Conservation (phyloP, 148 eudicot species). For the Cornus florida region DNA sequence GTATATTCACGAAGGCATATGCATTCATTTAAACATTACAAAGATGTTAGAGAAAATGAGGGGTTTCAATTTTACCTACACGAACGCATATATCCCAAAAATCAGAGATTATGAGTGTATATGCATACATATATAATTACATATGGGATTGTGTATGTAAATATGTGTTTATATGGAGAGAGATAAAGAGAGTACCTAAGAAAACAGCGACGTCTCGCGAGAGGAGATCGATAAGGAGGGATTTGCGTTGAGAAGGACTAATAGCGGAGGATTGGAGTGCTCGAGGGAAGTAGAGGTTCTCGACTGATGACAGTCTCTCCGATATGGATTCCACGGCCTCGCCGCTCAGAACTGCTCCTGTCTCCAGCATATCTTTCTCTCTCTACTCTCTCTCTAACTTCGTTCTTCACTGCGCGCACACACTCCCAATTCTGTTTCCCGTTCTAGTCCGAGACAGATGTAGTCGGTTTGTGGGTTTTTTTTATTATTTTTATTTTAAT, state of each 20-base stretch:
- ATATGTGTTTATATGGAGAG: not conserved
- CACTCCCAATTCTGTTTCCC: too few species aligned
- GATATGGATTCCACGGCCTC: constrained; percentile 56
- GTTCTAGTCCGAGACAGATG: too few species aligned
- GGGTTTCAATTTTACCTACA: too few species aligned
- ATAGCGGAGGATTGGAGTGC: constrained; percentile 53
- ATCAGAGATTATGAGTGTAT: not conserved
- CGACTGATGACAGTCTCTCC: constrained; percentile 59
- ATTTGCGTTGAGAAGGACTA: constrained; percentile 58
- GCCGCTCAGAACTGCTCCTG: constrained; percentile 17
- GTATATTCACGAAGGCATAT: too few species aligned
- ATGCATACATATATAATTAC: not conserved
- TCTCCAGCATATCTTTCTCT: constrained; percentile 17
- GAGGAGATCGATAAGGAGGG: constrained; percentile 75
- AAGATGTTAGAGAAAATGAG: too few species aligned
- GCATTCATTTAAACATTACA: too few species aligned
- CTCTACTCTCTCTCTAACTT: not conserved
- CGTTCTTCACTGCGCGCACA: too few species aligned
- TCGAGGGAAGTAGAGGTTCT: constrained; percentile 82
- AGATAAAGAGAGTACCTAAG: constrained; percentile 49
- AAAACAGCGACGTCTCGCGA: constrained; percentile 78
- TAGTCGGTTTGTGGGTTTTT: too few species aligned
- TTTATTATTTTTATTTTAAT: too few species aligned
- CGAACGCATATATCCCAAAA: too few species aligned
- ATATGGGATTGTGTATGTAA: too few species aligned